Base-by-base conservation (phyloP, 148 eudicot genomes). In the Vaccinium vitisidaea region DNA sequence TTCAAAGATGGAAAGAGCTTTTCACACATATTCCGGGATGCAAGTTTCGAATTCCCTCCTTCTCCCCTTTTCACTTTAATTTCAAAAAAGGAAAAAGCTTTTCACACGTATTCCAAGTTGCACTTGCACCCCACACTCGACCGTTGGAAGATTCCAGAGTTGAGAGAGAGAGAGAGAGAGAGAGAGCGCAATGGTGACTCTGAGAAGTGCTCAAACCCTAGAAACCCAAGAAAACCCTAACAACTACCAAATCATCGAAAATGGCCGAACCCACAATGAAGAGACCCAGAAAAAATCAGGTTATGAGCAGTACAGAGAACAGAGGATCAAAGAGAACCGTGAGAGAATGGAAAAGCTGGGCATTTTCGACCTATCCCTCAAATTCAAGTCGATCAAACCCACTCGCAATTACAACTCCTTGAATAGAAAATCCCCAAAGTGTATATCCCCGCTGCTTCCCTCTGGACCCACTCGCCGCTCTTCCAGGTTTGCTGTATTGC, bases 311-410 rank as follows among this genome's bases (percentile, higher is more conserved):
- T 84, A 46, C 5, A 92, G 99, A 69, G 94, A 93, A 75, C 88
- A 92, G 82, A 91, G 98, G 88, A 96, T 96, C 86, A 93, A 88
- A 65, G 95, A 92, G 82, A 96, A 96, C 86, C 89, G 88, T 8
- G 91, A 89, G 71, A 87, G 96, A 6, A 88, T 96, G 92, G 89
- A 93, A 59, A 93, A 96, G 82, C 92, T 96, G 0, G 99, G 99
- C 67, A 92, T 96, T 80, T 55, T 89, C 0, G 91, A 92, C 74
- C 94, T 96, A 2, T 92, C 99, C 80, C 94, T 89, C n/a, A 88
- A 94, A 81, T 83, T 94, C 82, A 96, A 91, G 52, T 75, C 92
- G 15, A 18, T 79, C 65, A 91, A 87, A 63, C 87, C 94, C 80
- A 67, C 87, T 50, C 86, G 87, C 14, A 90, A 80, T 8, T 89